Conservation (phyloP, 2,329 filamentous ascomycete genomes). For the Taxawa tesnikishii region DNA sequence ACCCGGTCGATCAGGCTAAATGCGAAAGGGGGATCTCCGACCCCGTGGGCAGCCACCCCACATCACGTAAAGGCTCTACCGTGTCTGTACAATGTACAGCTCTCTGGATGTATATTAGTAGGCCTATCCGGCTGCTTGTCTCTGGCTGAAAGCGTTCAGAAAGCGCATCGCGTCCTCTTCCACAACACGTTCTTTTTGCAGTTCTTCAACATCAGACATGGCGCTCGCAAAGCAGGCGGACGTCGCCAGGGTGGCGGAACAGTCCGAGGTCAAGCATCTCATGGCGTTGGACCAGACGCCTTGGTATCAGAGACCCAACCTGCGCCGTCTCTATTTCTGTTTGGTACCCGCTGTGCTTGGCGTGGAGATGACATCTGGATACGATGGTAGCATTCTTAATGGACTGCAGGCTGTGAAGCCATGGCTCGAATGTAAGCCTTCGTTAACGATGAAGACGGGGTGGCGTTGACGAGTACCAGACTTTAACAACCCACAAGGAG, state of each 20-base stretch:
- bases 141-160: too few species aligned
- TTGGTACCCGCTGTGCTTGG: conserved; percentile 6
- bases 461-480: conserved; percentile 10
- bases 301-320: conserved; percentile 9
- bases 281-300: conserved; percentile 1
- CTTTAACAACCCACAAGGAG: conserved; percentile 25
- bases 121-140: too few species aligned
- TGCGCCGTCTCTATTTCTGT: conserved; percentile 8
- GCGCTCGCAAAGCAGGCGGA: conserved; percentile 6
- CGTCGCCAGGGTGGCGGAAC: conserved; percentile 7
- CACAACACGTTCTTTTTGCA: too few species aligned
- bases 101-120: too few species aligned
- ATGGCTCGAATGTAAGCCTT: conserved; percentile 23
- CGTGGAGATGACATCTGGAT: conserved; percentile 1
- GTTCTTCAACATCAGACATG: too few species aligned
- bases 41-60: too few species aligned
- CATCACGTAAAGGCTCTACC: too few species aligned
- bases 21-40: too few species aligned
- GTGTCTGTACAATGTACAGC: too few species aligned
- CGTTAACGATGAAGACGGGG: neutral
- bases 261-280: conserved; percentile 9
- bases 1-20: too few species aligned
- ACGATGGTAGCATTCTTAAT: conserved; percentile 27
- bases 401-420: conserved; percentile 29
- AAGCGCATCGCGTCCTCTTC: too few species aligned